Percentiles rank a stretch among this genome's conserved stretches.
Conservation (phyloP, 345 rosid species). For the Xanthoceras sorbifolium region DNA sequence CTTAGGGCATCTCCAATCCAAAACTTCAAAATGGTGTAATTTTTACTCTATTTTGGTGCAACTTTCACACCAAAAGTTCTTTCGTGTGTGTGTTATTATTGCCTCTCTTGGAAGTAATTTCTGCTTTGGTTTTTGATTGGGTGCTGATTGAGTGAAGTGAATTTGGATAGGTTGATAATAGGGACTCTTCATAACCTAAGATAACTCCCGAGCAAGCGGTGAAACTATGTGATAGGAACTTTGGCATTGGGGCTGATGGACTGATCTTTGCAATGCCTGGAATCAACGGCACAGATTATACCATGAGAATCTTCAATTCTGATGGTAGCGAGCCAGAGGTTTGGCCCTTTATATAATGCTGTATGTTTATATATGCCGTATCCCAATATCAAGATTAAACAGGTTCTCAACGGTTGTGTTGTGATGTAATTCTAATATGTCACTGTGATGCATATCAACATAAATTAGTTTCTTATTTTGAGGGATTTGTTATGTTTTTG, state of each 20-base stretch:
- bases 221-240: conserved; percentile 86
- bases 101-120: too few species aligned
- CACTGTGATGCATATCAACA: neutral
- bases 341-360: neutral
- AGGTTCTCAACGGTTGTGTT: neutral
- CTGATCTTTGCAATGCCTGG: conserved; percentile 93
- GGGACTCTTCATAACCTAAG: conserved; percentile 73
- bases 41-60: neutral
- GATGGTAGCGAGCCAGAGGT: conserved; percentile 98
- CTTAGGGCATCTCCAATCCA: too few species aligned
- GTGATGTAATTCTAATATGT: neutral
- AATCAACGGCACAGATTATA: conserved; percentile 73
- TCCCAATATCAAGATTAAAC: too few species aligned
- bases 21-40: neutral
- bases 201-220: conserved; percentile 80
- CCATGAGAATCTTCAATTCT: conserved; percentile 90
- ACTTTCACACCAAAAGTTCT: too few species aligned
- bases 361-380: too few species aligned
- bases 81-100: too few species aligned
- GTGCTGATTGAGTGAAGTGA: neutral
- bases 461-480: neutral
- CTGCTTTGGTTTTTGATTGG: neutral
- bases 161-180: conserved; percentile 68
- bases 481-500: neutral
- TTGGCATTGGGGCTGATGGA: conserved; percentile 97